Evolutionary conservation across 345 rosid species (phyloP), one percentile per base, ranked within the genome.

Genomic region (Mangifera indica): DNA sequence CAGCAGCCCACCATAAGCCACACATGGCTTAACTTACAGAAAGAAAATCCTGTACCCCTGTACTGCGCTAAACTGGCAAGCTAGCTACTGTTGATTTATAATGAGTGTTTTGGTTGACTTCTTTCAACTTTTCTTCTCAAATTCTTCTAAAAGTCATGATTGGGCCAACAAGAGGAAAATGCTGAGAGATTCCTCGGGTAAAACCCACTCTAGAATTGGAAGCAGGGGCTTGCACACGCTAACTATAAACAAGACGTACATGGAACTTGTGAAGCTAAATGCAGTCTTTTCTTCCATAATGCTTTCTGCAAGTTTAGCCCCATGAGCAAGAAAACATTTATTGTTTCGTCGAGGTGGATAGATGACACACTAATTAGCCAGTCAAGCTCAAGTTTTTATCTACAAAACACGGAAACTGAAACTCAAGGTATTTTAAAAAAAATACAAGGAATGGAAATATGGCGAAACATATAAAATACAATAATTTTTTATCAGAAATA

Each of bases 121-220:
- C 17, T 24, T 25, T 74, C 62, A 52, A 49, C 54, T 29, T 56
- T 56, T 12, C 24, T 57, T 37, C 25, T 20, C 2, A 18, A 63
- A 51, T 15, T 37, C 15, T 32, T 44, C 58, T 13, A n/a, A 15
- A 11, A 25, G 42, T 62, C 63, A 17, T 42, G 54, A 24, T 42
- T 54, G 63, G 63, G 34, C 49, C 69, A 63, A 24, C 69, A 53
- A 63, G 54, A 15, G 76, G 49, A 63, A 42, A 63, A 65, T 29
- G 54, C 12, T 65, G 5, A 22, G 40, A 18, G 76, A 56, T 46
- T 45, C 12, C 65, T n/a, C 26, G 14, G 21, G 57, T 57, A 29
- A 51, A 62, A 45, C 18, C 15, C 52, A 37, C 24, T 1, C 3
- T 10, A 57, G 0, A 13, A 69, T 42, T 10, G 24, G 54, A 72